Percentiles rank a stretch among this genome's conserved stretches.
Conservation (phyloP, 257 asterid species). For the Oldenlandia corymbosa region DNA sequence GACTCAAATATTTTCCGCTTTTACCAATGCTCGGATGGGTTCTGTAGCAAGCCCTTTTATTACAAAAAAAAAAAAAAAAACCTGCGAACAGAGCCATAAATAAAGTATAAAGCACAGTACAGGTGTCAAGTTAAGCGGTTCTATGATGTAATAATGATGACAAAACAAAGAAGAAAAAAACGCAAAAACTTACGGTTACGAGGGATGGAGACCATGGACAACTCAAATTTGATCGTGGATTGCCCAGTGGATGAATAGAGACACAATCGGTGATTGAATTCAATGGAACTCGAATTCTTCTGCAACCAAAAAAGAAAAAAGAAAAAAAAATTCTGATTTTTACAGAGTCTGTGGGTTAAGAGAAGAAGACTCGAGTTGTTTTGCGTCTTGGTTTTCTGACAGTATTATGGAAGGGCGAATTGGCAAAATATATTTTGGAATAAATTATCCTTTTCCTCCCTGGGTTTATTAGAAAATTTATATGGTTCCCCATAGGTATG, state of each 20-base stretch:
- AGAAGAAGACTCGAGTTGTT: constrained; percentile 2
- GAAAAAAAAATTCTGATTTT: neutral
- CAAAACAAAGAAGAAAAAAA: neutral
- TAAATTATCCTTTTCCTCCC: too few relatives aligned
- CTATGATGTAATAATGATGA: neutral
- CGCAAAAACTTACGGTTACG: neutral
- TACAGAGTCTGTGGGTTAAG: neutral
- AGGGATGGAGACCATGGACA: neutral
- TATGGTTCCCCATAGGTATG: too few relatives aligned
- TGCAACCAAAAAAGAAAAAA: too few relatives aligned
- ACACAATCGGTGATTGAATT: neutral
- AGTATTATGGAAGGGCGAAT: too few relatives aligned
- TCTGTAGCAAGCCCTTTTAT: neutral
- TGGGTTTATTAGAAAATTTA: too few relatives aligned
- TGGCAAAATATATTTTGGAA: too few relatives aligned
- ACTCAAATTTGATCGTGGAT: neutral
- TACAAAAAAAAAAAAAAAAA: too few relatives aligned
- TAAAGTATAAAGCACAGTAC: neutral
- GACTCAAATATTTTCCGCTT: constrained; percentile 4
- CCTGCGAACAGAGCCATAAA: constrained; percentile 10
- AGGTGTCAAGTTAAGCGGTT: neutral
- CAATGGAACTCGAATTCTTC: neutral
- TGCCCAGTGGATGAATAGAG: neutral
- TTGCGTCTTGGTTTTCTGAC: neutral
- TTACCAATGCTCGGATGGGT: neutral